Percentiles rank a stretch among this genome's conserved stretches.
These are phyloP conservation scores for Kodamaea nitidulidarum DNA, from an alignment of 805 yeast genomes.

Conservation along the genomic window DNA sequence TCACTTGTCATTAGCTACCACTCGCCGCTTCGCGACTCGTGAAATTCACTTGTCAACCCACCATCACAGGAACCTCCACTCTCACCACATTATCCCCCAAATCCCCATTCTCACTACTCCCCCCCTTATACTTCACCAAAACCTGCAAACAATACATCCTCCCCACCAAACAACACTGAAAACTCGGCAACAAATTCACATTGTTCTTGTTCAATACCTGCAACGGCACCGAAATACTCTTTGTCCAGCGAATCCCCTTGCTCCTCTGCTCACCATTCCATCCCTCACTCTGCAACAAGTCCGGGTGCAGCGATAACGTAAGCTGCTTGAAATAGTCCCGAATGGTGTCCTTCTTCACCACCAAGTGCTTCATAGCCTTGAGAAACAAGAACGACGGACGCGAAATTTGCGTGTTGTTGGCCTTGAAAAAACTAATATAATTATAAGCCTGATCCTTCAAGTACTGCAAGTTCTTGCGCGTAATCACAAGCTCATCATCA, in stretches of 20 bases:
- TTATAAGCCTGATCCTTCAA: conserved; percentile 31
- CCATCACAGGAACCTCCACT: conserved; percentile 35
- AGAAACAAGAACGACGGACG: conserved; percentile 33
- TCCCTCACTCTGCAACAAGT: conserved; percentile 20
- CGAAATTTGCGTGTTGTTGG: conserved; percentile 29
- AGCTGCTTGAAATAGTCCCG: conserved; percentile 32
- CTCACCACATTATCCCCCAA: conserved; percentile 28
- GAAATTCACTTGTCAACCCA: conserved; percentile 19
- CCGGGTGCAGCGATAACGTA: conserved; percentile 22
- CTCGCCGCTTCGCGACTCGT: not conserved
- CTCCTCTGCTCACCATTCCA: conserved; percentile 28
- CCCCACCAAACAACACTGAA: conserved; percentile 60
- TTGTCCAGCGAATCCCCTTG: conserved; percentile 21
- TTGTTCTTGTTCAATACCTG: conserved; percentile 38
- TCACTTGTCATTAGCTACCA: not conserved
- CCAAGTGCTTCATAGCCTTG: conserved; percentile 35
- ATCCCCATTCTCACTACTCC: conserved; percentile 33
- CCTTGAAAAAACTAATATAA: conserved; percentile 33
- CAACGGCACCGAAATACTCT: conserved; percentile 39
- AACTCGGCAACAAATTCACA: conserved; percentile 55
- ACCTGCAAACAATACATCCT: conserved; percentile 54
- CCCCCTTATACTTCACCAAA: conserved; percentile 25
- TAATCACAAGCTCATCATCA: conserved; percentile 27
- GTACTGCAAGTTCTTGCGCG: conserved; percentile 31
- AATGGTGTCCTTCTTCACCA: conserved; percentile 38